phyloP scores from a whole-genome alignment of 345 rosid genomes.

The Salix exigua region DNA sequence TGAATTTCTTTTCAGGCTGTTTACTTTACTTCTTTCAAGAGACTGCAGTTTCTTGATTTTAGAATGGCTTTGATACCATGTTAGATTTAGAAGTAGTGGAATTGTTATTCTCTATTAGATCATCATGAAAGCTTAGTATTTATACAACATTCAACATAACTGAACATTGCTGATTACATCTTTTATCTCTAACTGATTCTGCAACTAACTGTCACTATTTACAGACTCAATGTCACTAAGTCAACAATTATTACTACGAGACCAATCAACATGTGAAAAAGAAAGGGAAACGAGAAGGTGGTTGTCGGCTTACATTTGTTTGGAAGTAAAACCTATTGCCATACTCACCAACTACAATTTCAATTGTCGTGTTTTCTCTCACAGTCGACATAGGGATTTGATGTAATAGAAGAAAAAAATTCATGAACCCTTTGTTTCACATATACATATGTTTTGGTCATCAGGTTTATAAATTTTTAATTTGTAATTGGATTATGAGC shows the following conservation, averaged over 20 bases:
- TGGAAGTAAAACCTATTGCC: constrained; percentile 19
- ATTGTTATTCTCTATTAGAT: too few species aligned
- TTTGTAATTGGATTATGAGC: constrained; percentile 13
- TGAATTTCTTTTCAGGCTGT: too few species aligned
- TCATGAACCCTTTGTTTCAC: background rate
- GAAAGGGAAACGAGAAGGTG: background rate
- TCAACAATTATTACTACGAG: background rate
- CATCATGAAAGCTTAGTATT: too few species aligned
- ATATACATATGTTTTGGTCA: background rate
- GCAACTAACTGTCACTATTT: too few species aligned
- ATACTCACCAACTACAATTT: background rate
- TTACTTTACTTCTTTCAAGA: too few species aligned
- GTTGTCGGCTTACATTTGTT: background rate
- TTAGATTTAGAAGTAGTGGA: too few species aligned
- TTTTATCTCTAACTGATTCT: too few species aligned
- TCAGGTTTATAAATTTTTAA: background rate
- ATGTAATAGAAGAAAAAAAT: background rate
- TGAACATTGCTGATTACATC: too few species aligned
- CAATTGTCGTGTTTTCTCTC: background rate
- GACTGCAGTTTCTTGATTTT: too few species aligned
- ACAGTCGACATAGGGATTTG: background rate
- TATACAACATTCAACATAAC: too few species aligned
- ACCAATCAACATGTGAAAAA: background rate
- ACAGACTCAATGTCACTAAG: too few species aligned
- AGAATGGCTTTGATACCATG: too few species aligned